A percentile compares a stretch with the other conserved stretches of the same genome.
phyloP scores from a whole-genome alignment of 176 grass and related monocot species.

The Lolium rigidum region DNA sequence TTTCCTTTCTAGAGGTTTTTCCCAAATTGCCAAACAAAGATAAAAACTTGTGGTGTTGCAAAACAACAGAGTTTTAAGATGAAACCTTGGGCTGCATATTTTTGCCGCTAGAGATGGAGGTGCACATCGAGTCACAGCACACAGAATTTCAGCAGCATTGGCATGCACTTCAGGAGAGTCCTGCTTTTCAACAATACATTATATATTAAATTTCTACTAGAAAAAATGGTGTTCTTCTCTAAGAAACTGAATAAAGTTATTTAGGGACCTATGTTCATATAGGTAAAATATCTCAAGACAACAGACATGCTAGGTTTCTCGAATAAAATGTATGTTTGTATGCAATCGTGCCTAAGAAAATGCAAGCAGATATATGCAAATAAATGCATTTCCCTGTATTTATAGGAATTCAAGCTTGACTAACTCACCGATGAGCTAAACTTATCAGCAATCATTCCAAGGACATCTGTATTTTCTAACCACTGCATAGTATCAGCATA shows the following conservation, averaged over 20 bases:
- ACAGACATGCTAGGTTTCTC: background rate
- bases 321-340: background rate
- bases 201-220: constrained; percentile 29
- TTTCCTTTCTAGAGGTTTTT: constrained; percentile 1
- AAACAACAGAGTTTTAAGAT: too few relatives aligned
- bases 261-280: constrained; percentile 6
- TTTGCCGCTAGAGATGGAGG: constrained; percentile 88
- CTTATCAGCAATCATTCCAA: constrained; percentile 95
- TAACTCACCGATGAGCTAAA: constrained; percentile 91
- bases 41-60: too few relatives aligned
- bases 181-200: constrained; percentile 54
- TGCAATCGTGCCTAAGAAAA: constrained; percentile 36
- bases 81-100: constrained; percentile 91
- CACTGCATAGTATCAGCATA: constrained; percentile 85
- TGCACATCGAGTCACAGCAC: constrained; percentile 91
- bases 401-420: background rate
- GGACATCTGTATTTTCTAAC: constrained; percentile 95
- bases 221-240: background rate
- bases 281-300: constrained; percentile 29
- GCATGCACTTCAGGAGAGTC: constrained; percentile 98
- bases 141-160: constrained; percentile 94
- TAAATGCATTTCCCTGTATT: constrained; percentile 12
- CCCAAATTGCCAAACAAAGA: background rate
- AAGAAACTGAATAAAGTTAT: constrained; percentile 12
- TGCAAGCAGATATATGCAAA: constrained; percentile 21